These are phyloP conservation scores for Xylaria bambusicola DNA, from an alignment of 495 filamentous ascomycete species.

Conservation along the genomic window DNA sequence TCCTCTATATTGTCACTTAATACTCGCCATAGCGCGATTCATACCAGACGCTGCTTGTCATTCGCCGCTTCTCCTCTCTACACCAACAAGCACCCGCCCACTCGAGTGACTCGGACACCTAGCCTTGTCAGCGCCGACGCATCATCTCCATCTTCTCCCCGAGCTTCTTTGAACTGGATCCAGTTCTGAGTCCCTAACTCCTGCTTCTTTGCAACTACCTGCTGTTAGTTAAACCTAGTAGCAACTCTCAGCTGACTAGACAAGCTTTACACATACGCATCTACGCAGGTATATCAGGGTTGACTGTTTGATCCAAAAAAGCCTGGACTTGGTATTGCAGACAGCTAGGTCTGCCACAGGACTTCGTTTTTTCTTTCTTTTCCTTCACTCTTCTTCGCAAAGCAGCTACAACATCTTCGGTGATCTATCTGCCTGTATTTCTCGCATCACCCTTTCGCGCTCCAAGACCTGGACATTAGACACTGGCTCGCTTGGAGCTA, in stretches of 20 bases:
- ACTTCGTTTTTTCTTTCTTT: background rate
- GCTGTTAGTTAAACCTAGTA: constrained; percentile 7
- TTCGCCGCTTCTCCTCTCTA: background rate
- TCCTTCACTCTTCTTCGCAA: constrained; percentile 6
- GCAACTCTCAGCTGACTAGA: constrained; percentile 5
- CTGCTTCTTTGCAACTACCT: constrained; percentile 6
- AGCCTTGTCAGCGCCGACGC: background rate
- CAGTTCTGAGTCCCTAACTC: background rate
- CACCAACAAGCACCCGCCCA: background rate
- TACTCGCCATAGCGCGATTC: background rate
- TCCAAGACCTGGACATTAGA: constrained; percentile 17
- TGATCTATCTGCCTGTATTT: constrained; percentile 11
- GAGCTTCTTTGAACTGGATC: background rate
- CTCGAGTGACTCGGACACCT: background rate
- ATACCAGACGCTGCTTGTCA: background rate
- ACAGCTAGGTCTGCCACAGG: constrained; percentile 1
- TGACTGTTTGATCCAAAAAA: background rate
- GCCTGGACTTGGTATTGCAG: constrained; percentile 4
- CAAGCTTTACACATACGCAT: constrained; percentile 1
- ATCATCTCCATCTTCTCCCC: background rate
- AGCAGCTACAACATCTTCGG: constrained; percentile 4
- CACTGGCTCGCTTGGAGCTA: constrained; percentile 12
- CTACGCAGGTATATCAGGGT: background rate
- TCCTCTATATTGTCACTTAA: background rate
- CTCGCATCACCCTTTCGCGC: constrained; percentile 1